These are phyloP conservation scores for Saccharomyces hybrid DNA, from an alignment of 1,139 yeast genomes.

Conservation along the genomic window DNA sequence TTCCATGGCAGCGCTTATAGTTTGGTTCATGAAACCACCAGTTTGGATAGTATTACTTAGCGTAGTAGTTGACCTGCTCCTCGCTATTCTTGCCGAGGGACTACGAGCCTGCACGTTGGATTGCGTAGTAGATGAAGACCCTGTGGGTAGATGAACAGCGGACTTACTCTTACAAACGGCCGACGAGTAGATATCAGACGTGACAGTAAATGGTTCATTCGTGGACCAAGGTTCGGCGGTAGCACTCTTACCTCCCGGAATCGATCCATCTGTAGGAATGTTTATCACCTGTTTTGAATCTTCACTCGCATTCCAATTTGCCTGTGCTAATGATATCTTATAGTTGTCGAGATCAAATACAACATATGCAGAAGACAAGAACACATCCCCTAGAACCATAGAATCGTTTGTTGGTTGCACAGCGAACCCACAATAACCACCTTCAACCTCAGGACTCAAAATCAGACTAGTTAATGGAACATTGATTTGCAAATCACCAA, in stretches of 20 bases:
- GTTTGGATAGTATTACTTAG: not conserved
- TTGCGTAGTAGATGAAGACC: not conserved
- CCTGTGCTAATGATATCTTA: slow-evolving; percentile 62
- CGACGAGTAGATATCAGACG: slow-evolving; percentile 6
- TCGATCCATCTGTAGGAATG: slow-evolving; percentile 15
- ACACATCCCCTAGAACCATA: slow-evolving; percentile 58
- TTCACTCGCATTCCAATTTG: slow-evolving; percentile 26
- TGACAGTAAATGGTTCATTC: slow-evolving; percentile 10
- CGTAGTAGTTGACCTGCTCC: not conserved
- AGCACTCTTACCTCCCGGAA: slow-evolving; percentile 16
- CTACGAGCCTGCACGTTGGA: not conserved
- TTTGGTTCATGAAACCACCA: not conserved
- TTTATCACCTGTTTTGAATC: slow-evolving; percentile 4
- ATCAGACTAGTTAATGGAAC: slow-evolving; percentile 42
- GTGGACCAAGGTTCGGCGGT: slow-evolving; percentile 17
- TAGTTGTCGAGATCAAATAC: slow-evolving; percentile 68
- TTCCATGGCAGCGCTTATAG: not conserved
- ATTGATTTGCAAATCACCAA: slow-evolving; percentile 45
- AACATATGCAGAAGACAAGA: slow-evolving; percentile 63
- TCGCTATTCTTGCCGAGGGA: not conserved
- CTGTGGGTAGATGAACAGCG: not conserved
- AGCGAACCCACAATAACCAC: slow-evolving; percentile 33
- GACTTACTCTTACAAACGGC: not conserved
- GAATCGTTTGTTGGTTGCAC: slow-evolving; percentile 30
- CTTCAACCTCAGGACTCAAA: slow-evolving; percentile 13